A percentile compares a stretch with the other conserved stretches of the same genome.
Conservation (phyloP, 2,329 filamentous ascomycete genomes). For the Colletotrichum liriopes region DNA sequence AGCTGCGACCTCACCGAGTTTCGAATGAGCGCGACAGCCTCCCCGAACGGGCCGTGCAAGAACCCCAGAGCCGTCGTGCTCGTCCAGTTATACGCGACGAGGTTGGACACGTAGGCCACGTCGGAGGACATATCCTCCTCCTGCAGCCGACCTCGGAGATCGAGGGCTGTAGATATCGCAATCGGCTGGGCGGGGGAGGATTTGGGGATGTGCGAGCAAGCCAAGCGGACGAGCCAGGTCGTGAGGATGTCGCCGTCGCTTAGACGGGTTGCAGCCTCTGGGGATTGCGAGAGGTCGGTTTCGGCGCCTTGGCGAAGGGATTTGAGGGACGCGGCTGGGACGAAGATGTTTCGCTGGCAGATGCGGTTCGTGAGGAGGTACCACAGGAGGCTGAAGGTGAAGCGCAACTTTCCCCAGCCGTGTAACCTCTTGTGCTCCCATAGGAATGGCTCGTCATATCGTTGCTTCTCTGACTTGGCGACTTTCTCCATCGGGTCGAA, state of each 20-base stretch:
- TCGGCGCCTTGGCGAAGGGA: slow-evolving; percentile 23
- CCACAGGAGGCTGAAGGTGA: slow-evolving; percentile 28
- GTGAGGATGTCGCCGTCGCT: slow-evolving; percentile 39
- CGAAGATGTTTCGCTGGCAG: slow-evolving; percentile 42
- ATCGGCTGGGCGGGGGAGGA: neutral
- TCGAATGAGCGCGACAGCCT: slow-evolving; percentile 20
- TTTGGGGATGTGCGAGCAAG: slow-evolving; percentile 16
- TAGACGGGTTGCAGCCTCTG: neutral
- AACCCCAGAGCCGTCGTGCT: slow-evolving; percentile 7
- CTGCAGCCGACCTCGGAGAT: slow-evolving; percentile 31
- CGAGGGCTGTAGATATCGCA: slow-evolving; percentile 32
- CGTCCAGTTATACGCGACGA: slow-evolving; percentile 40
- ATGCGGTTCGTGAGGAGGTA: slow-evolving; percentile 38
- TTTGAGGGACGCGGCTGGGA: slow-evolving; percentile 39
- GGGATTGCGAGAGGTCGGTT: neutral
- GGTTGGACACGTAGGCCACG: slow-evolving; percentile 28
- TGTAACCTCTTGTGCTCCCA: slow-evolving; percentile 28
- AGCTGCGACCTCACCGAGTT: slow-evolving; percentile 24
- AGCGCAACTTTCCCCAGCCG: slow-evolving; percentile 22
- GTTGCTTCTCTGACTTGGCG: slow-evolving; percentile 39
- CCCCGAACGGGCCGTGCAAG: slow-evolving; percentile 20
- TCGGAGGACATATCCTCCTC: slow-evolving; percentile 18
- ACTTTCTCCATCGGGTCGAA: slow-evolving; percentile 43
- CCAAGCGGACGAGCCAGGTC: slow-evolving; percentile 30
- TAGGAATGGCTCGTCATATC: slow-evolving; percentile 53